phyloP scores from a whole-genome alignment of 1,284 basidiomycete genomes.

The Ceratobasidium papillatum region DNA sequence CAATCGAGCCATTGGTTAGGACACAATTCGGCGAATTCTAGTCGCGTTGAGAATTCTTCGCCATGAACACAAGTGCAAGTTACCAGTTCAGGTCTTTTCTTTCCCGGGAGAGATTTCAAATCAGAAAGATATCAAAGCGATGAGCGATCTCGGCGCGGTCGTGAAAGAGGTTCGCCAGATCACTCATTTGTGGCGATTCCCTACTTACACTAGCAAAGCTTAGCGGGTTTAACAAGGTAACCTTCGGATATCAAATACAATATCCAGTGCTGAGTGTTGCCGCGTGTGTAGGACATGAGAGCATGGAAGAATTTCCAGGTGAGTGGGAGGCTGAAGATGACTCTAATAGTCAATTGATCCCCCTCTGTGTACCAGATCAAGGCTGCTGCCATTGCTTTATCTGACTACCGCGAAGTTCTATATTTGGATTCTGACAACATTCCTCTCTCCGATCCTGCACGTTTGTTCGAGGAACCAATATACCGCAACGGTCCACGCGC shows the following conservation, averaged over 20 bases:
- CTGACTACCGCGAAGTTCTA: conserved; percentile 56
- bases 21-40: conserved; percentile 54
- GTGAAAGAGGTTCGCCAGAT: conserved; percentile 47
- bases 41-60: conserved; percentile 53
- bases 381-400: conserved; percentile 55
- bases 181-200: not conserved
- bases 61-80: conserved; percentile 49
- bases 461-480: conserved; percentile 53
- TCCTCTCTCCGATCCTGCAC: conserved; percentile 53
- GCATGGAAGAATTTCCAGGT: conserved; percentile 54
- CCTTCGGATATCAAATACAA: conserved; percentile 44
- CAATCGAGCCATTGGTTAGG: conserved; percentile 46
- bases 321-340: conserved; percentile 29
- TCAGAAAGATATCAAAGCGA: conserved; percentile 47
- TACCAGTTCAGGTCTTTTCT: conserved; percentile 57
- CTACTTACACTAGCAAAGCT: conserved; percentile 45
- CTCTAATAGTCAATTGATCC: not conserved
- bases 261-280: not conserved
- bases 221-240: conserved; percentile 43
- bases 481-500: conserved; percentile 53
- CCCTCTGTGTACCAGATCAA: conserved; percentile 51
- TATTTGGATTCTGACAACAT: conserved; percentile 57
- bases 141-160: conserved; percentile 52
- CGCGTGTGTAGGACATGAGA: conserved; percentile 6
- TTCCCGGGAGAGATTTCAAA: conserved; percentile 54